Evolutionary conservation across 805 yeast genomes (phyloP).

Genomic region (Kuraishia hungarica): DNA sequence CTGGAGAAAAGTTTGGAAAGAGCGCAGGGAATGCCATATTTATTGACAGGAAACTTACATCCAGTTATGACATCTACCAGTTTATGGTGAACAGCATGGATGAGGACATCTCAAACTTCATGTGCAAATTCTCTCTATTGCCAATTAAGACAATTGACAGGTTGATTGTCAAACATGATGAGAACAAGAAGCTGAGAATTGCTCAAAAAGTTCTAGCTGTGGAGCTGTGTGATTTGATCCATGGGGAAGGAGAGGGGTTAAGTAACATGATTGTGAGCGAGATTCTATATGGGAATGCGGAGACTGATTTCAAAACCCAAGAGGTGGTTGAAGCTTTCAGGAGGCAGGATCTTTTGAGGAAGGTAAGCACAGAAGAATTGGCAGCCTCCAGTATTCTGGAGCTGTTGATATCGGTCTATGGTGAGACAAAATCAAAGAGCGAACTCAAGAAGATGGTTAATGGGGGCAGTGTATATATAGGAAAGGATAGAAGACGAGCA

Average conservation of each 20-base stretch:
- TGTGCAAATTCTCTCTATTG: constrained; percentile 72
- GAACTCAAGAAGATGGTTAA: constrained; percentile 39
- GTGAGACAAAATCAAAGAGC: constrained; percentile 33
- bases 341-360: constrained; percentile 45
- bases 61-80: constrained; percentile 79
- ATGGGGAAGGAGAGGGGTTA: constrained; percentile 71
- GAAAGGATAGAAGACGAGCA: constrained; percentile 46
- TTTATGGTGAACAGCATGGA: constrained; percentile 76
- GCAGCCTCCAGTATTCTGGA: constrained; percentile 34
- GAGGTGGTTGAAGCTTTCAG: constrained; percentile 47
- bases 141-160: constrained; percentile 52
- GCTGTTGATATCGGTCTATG: constrained; percentile 39
- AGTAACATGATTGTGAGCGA: constrained; percentile 61
- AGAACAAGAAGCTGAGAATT: constrained; percentile 51
- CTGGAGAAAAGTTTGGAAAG: constrained; percentile 93
- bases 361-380: constrained; percentile 23
- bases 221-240: constrained; percentile 81
- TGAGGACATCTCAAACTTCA: constrained; percentile 57
- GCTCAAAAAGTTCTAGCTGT: constrained; percentile 77
- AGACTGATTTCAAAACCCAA: constrained; percentile 34
- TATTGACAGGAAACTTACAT: constrained; percentile 64
- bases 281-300: constrained; percentile 44
- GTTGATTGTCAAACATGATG: constrained; percentile 42
- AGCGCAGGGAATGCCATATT: constrained; percentile 96
- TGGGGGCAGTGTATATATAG: constrained; percentile 69